Conservation (phyloP, 2,329 filamentous ascomycete species). For the Tothia fuscella region DNA sequence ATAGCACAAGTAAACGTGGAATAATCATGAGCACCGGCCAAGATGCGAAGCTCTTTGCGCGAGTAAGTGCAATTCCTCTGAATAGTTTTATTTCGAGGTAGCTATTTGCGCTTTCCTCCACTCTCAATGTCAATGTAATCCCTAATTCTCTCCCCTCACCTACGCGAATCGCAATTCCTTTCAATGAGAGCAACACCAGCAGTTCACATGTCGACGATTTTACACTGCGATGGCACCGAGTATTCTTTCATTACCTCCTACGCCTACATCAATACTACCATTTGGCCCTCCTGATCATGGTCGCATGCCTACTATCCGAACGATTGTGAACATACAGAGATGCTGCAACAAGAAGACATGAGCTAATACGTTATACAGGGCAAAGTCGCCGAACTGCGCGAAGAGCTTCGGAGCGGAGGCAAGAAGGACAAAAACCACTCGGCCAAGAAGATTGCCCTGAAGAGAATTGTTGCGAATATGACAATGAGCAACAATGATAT, state of each 20-base stretch:
- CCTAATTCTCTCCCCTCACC: constrained; percentile 1
- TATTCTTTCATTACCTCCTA: too few relatives aligned
- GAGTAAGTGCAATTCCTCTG: constrained; percentile 50
- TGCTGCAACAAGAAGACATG: too few relatives aligned
- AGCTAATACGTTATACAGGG: too few relatives aligned
- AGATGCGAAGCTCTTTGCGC: constrained; percentile 98
- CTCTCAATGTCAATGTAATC: not conserved
- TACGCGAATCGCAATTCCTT: not conserved
- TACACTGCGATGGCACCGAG: too few relatives aligned
- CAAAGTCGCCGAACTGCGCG: constrained; percentile 94
- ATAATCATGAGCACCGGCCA: constrained; percentile 52
- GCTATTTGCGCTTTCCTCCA: not conserved
- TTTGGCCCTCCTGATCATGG: too few relatives aligned
- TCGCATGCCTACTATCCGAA: too few relatives aligned
- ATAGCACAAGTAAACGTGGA: too few relatives aligned
- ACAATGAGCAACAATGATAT: constrained; percentile 99
- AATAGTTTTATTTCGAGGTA: not conserved
- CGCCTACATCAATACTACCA: too few relatives aligned
- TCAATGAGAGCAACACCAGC: not conserved
- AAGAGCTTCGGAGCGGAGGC: constrained; percentile 82
- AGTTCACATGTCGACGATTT: too few relatives aligned
- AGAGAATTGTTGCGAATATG: constrained; percentile 99
- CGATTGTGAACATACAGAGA: too few relatives aligned
- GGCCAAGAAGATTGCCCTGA: constrained; percentile 92
- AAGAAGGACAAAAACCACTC: constrained; percentile 98